Percentiles rank a stretch among this genome's conserved stretches.
Evolutionary conservation across 192 early-diverging fungal genomes (phyloP).

Genomic region (Umbelopsis ramanniana): DNA sequence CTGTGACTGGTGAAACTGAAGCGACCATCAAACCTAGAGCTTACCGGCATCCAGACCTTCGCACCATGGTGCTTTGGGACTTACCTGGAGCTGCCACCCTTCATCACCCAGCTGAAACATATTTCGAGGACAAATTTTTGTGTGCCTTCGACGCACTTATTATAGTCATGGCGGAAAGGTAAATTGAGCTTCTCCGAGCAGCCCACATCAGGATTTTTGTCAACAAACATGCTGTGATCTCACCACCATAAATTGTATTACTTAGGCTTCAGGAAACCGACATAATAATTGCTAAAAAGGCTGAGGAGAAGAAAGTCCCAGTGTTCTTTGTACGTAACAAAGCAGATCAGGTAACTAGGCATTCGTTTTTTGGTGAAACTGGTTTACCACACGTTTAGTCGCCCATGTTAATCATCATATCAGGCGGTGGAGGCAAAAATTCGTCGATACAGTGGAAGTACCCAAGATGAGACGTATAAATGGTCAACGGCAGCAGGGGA

Average conservation of each 20-base stretch:
- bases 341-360: constrained; percentile 35
- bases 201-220: constrained; percentile 2
- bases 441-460: constrained; percentile 1
- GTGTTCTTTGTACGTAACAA: constrained; percentile 39
- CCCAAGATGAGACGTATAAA: constrained; percentile 2
- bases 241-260: background rate
- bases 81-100: constrained; percentile 39
- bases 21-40: constrained; percentile 30
- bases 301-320: constrained; percentile 27
- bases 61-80: constrained; percentile 42
- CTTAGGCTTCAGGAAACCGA: constrained; percentile 34
- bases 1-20: constrained; percentile 35
- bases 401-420: background rate
- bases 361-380: background rate
- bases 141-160: constrained; percentile 44
- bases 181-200: constrained; percentile 15
- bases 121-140: constrained; percentile 45
- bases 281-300: constrained; percentile 29
- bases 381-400: too few relatives aligned
- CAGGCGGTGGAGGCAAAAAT: constrained; percentile 38
- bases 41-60: constrained; percentile 38
- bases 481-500: constrained; percentile 39
- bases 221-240: constrained; percentile 11
- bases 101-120: constrained; percentile 32
- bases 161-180: constrained; percentile 43